Conservation (phyloP, 1,284 basidiomycete genomes). For the Exsudoporus floridanus region DNA sequence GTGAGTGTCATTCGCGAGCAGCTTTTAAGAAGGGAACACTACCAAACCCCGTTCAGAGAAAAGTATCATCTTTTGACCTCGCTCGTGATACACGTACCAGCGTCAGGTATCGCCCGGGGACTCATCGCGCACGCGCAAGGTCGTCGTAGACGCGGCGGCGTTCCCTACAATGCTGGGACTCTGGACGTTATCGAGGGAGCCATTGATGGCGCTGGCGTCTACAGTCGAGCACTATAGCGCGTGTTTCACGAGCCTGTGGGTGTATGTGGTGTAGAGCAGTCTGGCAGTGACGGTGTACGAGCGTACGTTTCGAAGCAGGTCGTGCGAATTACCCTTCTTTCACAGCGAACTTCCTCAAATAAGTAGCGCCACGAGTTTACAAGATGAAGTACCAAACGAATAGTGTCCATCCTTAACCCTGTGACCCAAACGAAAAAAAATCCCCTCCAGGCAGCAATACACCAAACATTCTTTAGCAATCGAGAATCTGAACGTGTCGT, state of each 20-base stretch:
- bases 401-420: too few relatives aligned
- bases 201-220: constrained; percentile 52
- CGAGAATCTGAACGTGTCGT: too few relatives aligned
- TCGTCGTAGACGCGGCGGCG: constrained; percentile 37
- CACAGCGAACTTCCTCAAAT: background rate
- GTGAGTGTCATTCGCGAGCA: constrained; percentile 25
- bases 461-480: background rate
- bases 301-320: background rate
- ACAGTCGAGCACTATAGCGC: constrained; percentile 48
- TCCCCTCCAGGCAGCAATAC: too few relatives aligned
- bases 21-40: constrained; percentile 77
- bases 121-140: constrained; percentile 40
- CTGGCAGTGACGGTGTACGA: too few relatives aligned
- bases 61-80: constrained; percentile 61
- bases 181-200: constrained; percentile 53
- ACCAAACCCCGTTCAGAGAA: constrained; percentile 67
- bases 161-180: constrained; percentile 57
- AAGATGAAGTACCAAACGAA: background rate
- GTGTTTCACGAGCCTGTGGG: constrained; percentile 30
- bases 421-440: too few relatives aligned
- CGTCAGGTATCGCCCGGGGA: constrained; percentile 57
- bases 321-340: background rate
- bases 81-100: constrained; percentile 55
- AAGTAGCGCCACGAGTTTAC: background rate
- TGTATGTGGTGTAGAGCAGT: constrained; percentile 29